Evolutionary conservation across 2,329 filamentous ascomycete species (phyloP), one percentile per base, ranked within the genome.

Genomic region (Sphaerostilbella broomeana): DNA sequence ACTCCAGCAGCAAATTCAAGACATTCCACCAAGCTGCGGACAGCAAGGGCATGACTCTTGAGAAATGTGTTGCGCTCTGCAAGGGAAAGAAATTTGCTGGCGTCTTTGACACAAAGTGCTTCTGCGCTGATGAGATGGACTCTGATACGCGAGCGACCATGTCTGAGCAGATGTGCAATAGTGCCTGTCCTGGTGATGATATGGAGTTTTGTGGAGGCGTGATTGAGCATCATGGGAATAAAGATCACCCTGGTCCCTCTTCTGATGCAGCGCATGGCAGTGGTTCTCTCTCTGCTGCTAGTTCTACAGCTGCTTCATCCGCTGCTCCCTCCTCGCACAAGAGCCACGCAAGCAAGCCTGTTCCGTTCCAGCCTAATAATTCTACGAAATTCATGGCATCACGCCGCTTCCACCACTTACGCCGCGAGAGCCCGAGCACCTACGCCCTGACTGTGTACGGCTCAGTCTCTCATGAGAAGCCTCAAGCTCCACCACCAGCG

Each of bases 391-490:
- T 42, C 13, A 20, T 16, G 27, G 27, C 38, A n/a, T n/a, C 19
- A 37, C n/a, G 21, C 32, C 27, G 27, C 27, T 13, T 13, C 15
- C 7, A 25, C 9, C 7, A 15, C 3, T 2, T 22, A 5, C 24
- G 25, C 16, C 17, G 30, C 2, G 26, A 21, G n/a, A 29, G 33
- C 20, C 45, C 48, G 0, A 45, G 47, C 40, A 53, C 49, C 27
- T 48, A 57, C 26, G 58, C 70, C 6, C 56, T 72, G 13, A 70
- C 62, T 2, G 52, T 72, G 10, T 73, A 72, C 54, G 66, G 56
- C 30, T 53, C 59, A 39, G 45, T 65, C 10, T 43, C 47, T 17
- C 49, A 51, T 21, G 55, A 60, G 20, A 43, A 47, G 20, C 60
- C 49, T 20, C 54, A 49, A 1, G 11, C 29, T 6, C 53, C 41